Conservation (phyloP, 164 flowering plant genomes). For the Hamamelis virginiana region DNA sequence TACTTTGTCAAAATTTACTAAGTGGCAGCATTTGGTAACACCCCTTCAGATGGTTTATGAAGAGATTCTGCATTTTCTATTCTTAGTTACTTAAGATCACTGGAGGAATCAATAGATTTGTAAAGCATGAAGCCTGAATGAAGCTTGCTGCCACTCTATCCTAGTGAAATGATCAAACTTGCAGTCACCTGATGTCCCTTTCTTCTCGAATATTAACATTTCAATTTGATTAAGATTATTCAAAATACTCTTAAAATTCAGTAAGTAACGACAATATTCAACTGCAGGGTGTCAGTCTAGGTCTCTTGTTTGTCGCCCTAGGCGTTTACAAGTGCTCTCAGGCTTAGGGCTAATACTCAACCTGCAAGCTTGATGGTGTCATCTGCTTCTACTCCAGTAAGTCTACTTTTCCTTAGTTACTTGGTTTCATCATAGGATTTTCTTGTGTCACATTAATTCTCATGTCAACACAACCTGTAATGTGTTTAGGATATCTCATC, state of each 20-base stretch:
- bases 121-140: conserved; percentile 5
- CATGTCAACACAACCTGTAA: conserved; percentile 21
- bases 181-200: not conserved
- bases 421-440: conserved; percentile 33
- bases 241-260: conserved; percentile 7
- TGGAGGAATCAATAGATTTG: not conserved
- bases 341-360: conserved; percentile 35
- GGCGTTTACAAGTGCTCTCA: conserved; percentile 37
- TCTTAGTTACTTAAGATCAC: not conserved
- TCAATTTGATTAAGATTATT: conserved; percentile 16
- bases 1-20: not conserved
- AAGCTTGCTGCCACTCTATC: not conserved
- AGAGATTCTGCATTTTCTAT: not conserved
- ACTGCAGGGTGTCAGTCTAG: conserved; percentile 54
- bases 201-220: not conserved
- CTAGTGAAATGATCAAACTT: not conserved
- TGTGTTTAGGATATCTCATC: conserved; percentile 22
- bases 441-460: conserved; percentile 18
- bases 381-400: conserved; percentile 44
- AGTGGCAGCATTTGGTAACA: not conserved
- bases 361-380: conserved; percentile 38
- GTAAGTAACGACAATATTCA: conserved; percentile 32
- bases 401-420: conserved; percentile 27
- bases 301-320: conserved; percentile 34
- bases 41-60: conserved; percentile 3